Percentiles rank a stretch among this genome's conserved stretches.
These are phyloP conservation scores for Acephala macrosclerotiorum DNA, from an alignment of 2,329 filamentous ascomycete genomes.

Conservation along the genomic window DNA sequence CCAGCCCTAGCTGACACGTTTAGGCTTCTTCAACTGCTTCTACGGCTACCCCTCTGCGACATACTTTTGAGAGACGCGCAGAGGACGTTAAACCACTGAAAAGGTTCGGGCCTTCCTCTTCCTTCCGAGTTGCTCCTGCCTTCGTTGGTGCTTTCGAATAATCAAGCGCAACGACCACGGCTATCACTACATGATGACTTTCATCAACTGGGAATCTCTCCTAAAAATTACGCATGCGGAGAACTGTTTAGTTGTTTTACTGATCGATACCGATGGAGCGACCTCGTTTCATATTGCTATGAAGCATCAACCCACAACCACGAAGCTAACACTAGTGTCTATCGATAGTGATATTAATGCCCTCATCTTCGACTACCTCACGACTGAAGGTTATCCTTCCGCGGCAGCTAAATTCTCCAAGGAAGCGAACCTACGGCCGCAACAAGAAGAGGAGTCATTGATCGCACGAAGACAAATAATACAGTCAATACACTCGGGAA, in stretches of 20 bases:
- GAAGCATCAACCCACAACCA: slow-evolving; percentile 1
- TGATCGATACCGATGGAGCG: slow-evolving; percentile 54
- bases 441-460: slow-evolving; percentile 76
- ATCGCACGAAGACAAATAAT: slow-evolving; percentile 82
- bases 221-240: slow-evolving; percentile 88
- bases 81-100: slow-evolving; percentile 88
- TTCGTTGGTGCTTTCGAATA: slow-evolving; percentile 10
- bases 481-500: slow-evolving; percentile 82
- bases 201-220: slow-evolving; percentile 99
- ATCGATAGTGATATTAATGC: slow-evolving; percentile 86
- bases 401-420: slow-evolving; percentile 93
- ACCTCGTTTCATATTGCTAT: not conserved
- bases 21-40: slow-evolving; percentile 57
- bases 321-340: slow-evolving; percentile 34
- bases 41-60: slow-evolving; percentile 65
- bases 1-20: slow-evolving; percentile 24
- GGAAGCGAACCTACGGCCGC: slow-evolving; percentile 86
- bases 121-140: slow-evolving; percentile 19
- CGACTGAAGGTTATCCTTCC: slow-evolving; percentile 92
- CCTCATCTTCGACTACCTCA: slow-evolving; percentile 95
- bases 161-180: slow-evolving; percentile 30
- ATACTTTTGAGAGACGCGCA: slow-evolving; percentile 79
- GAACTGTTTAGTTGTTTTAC: slow-evolving; percentile 82
- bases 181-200: slow-evolving; percentile 73
- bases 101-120: slow-evolving; percentile 68